These are phyloP conservation scores for Colletotrichum chlorophyti DNA, from an alignment of 2,329 filamentous ascomycete species.

Conservation along the genomic window DNA sequence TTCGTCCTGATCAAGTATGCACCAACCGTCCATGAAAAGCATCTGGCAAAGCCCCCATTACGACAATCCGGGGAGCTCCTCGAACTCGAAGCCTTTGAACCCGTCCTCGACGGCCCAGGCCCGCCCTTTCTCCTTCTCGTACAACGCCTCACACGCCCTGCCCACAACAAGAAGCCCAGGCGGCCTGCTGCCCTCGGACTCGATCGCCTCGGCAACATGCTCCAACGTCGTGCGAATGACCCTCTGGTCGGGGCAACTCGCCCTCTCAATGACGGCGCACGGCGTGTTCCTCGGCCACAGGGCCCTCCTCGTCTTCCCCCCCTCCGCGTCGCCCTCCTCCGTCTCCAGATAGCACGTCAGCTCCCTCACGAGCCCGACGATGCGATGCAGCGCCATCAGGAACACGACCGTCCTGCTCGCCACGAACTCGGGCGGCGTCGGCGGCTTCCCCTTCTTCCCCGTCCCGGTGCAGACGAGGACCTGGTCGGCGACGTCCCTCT, in stretches of 20 bases:
- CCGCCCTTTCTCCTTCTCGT: conserved; percentile 60
- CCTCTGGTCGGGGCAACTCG: conserved; percentile 91
- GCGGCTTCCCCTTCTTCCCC: conserved; percentile 84
- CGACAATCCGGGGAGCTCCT: conserved; percentile 30
- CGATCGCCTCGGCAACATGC: conserved; percentile 81
- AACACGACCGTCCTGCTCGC: conserved; percentile 85
- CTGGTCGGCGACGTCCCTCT: conserved; percentile 89
- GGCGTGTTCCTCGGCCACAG: conserved; percentile 81
- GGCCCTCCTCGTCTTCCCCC: conserved; percentile 34
- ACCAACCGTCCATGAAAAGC: too few relatives aligned
- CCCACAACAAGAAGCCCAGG: conserved; percentile 90
- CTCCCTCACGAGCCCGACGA: conserved; percentile 75
- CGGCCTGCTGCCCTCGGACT: conserved; percentile 86
- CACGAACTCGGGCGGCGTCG: conserved; percentile 81
- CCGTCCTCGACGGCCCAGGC: conserved; percentile 90
- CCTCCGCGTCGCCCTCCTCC: conserved; percentile 38
- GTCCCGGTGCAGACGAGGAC: conserved; percentile 97
- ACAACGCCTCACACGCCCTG: conserved; percentile 79
- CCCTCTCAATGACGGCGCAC: conserved; percentile 91
- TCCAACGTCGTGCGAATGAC: conserved; percentile 88
- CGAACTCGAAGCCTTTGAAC: conserved; percentile 73
- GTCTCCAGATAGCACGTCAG: conserved; percentile 59
- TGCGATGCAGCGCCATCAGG: conserved; percentile 91
- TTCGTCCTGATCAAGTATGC: too few relatives aligned
- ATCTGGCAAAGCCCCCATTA: too few relatives aligned